These are phyloP conservation scores for Triticum aestivum DNA, from an alignment of 176 grass and related monocot genomes.

Conservation along the genomic window IWGSC_CS_RefSeq_v2.1 NC_057808.1:461582585-461583084, in stretches of 20 bases:
- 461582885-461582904: background rate
- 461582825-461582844: no score
- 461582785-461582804: background rate
- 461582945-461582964: background rate
- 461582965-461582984: background rate
- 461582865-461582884: constrained; percentile 27
- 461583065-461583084: background rate
- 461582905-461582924: constrained; percentile 45
- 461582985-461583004: background rate
- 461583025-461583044: background rate
- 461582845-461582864: background rate
- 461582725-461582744: background rate
- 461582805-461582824: background rate
- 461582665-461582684: constrained; percentile 34
- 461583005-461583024: background rate
- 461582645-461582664: constrained; percentile 30
- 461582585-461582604: constrained; percentile 32
- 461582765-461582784: background rate
- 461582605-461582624: constrained; percentile 33
- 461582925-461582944: background rate
- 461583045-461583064: background rate
- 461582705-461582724: background rate
- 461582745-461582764: background rate
- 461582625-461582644: background rate
- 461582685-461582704: background rate